Conservation (phyloP, 805 yeast genomes). For the Phaffomyces antillensis region DNA sequence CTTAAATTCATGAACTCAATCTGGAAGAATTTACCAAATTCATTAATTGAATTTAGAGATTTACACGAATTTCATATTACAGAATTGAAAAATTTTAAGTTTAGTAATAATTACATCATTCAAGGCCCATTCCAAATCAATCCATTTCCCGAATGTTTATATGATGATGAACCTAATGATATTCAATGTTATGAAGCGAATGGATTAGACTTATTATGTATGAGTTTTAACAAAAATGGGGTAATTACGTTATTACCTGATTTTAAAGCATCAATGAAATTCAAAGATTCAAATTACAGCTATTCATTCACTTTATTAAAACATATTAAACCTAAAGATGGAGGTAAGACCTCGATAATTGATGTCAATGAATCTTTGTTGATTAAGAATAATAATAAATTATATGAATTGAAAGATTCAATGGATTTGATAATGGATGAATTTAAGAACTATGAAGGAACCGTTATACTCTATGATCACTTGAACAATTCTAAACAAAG, state of each 20-base stretch:
- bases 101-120: conserved; percentile 10
- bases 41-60: conserved; percentile 18
- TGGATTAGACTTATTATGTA: conserved; percentile 20
- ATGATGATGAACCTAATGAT: conserved; percentile 36
- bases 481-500: background rate
- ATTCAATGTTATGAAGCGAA: conserved; percentile 25
- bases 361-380: background rate
- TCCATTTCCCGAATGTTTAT: conserved; percentile 50
- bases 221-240: conserved; percentile 25
- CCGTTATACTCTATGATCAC: background rate
- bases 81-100: conserved; percentile 6
- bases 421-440: background rate
- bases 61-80: conserved; percentile 16
- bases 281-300: conserved; percentile 11
- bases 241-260: conserved; percentile 26
- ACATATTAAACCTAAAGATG: conserved; percentile 1
- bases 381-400: background rate
- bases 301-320: background rate
- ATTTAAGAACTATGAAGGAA: background rate
- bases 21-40: conserved; percentile 21
- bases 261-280: conserved; percentile 29
- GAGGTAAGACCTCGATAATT: background rate
- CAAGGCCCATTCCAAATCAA: conserved; percentile 50
- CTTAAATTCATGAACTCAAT: conserved; percentile 29
- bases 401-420: background rate